Base-by-base conservation (phyloP, 1,284 basidiomycete genomes). In the Athelia psychrophila region DNA sequence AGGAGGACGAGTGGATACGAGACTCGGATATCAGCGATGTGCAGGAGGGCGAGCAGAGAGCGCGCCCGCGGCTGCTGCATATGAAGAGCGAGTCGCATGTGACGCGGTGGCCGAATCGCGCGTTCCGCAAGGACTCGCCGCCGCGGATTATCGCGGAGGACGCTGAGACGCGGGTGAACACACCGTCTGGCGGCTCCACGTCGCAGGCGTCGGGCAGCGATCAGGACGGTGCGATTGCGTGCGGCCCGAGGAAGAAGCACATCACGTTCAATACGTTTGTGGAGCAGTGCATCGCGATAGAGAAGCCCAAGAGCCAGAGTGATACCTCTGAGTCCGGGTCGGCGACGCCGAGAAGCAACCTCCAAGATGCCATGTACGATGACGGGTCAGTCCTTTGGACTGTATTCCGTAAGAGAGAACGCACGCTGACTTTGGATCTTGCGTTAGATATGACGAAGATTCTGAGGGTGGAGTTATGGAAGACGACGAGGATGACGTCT, bases 241-340 rank as follows among this genome's bases (percentile, higher is more conserved):
- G 6, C n/a, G 38, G 8, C 8, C 16, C 8, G n/a, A 6, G 20
- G 16, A 22, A 22, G 16, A 80, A 83, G 56, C 96, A 98, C 68
- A 99, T 99, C 73, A 91, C 83, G 61, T 99, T 99, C 81, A 98
- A 98, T 71, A 96, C 95, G 1, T 96, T 95, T 64, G 96, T 99
- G 35, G 93, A 98, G 70, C 97, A 98, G 69, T 95, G 87, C 66
- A 96, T 99, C 57, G 91, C 96, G n/a, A 88, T 99, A 63, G 88
- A 91, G 61, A 84, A 86, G 61, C 85, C 83, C 1, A 73, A 75
- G 55, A 60, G 30, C 40, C 15, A 3, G 24, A 19, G 22, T 32
- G n/a, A 19, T 24, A 15, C 32, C 25, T 20, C 23, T 49, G 16
- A 18, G 24, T 35, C 35, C 20, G 22, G 19, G 16, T 27, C 47